These are phyloP conservation scores for Elsinoe arachidis DNA, from an alignment of 2,329 filamentous ascomycete species.

Conservation along the genomic window DNA sequence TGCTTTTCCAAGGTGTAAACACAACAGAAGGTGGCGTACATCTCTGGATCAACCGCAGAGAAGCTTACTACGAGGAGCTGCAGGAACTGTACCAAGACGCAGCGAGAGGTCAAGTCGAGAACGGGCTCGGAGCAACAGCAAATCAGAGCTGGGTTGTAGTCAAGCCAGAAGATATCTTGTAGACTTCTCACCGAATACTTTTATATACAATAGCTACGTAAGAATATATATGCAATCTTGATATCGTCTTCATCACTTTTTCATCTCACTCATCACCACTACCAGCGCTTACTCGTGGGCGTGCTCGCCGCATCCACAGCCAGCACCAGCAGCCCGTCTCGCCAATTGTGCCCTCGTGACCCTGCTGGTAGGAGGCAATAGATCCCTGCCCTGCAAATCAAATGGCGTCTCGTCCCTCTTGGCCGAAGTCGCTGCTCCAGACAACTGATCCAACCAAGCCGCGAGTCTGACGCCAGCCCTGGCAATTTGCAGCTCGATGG, in stretches of 20 bases:
- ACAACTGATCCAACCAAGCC: slow-evolving; percentile 29
- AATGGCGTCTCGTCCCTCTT: slow-evolving; percentile 8
- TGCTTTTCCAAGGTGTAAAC: slow-evolving; percentile 40
- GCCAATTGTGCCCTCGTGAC: slow-evolving; percentile 21
- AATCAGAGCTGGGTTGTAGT: slow-evolving; percentile 41
- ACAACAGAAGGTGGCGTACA: slow-evolving; percentile 35
- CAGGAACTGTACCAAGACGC: slow-evolving; percentile 32
- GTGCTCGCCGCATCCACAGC: slow-evolving; percentile 17
- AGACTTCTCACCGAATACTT: not conserved
- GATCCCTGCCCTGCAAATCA: slow-evolving; percentile 7
- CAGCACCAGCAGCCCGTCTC: slow-evolving; percentile 20
- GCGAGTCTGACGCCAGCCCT: slow-evolving; percentile 34
- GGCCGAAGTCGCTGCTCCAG: slow-evolving; percentile 18
- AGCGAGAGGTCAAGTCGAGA: slow-evolving; percentile 28
- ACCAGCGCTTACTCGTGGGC: slow-evolving; percentile 2
- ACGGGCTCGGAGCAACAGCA: slow-evolving; percentile 33
- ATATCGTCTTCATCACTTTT: slow-evolving; percentile 7
- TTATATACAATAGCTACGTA: no score
- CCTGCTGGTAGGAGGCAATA: slow-evolving; percentile 17
- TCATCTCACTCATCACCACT: slow-evolving; percentile 15
- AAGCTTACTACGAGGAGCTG: slow-evolving; percentile 29
- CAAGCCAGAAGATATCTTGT: slow-evolving; percentile 33
- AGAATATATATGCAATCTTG: no score
- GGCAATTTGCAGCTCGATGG: slow-evolving; percentile 36
- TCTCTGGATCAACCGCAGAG: slow-evolving; percentile 36